A percentile compares a stretch with the other conserved stretches of the same genome.
Conservation (phyloP, 140 eudicot species). For the Flaveria floridana region DNA sequence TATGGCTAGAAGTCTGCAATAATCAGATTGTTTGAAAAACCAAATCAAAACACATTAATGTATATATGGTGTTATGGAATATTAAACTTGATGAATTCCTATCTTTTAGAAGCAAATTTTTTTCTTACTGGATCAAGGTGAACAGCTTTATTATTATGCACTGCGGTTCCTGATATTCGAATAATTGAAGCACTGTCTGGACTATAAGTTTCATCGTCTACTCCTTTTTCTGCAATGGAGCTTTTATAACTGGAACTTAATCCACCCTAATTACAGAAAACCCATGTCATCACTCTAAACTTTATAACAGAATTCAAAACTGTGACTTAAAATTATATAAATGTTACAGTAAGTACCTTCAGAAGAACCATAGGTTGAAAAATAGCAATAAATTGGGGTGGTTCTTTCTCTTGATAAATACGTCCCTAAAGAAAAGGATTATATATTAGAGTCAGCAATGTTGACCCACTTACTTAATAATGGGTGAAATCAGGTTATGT, state of each 20-base stretch:
- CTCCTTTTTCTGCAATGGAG: slow-evolving; percentile 73
- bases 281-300: background rate
- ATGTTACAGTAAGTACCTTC: slow-evolving; percentile 53
- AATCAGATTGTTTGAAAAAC: background rate
- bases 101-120: background rate
- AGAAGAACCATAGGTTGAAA: slow-evolving; percentile 95
- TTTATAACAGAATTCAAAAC: background rate
- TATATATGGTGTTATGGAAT: background rate
- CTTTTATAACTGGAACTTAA: slow-evolving; percentile 84
- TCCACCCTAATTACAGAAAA: slow-evolving; percentile 63
- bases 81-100: background rate
- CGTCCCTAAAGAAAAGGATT: slow-evolving; percentile 58
- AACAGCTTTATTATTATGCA: slow-evolving; percentile 78
- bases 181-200: slow-evolving; percentile 65
- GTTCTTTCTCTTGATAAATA: slow-evolving; percentile 87
- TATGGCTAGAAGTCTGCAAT: background rate
- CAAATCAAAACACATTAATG: background rate
- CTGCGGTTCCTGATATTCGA: slow-evolving; percentile 78
- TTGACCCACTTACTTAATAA: background rate
- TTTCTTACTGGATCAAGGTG: slow-evolving; percentile 76
- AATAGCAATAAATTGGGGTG: slow-evolving; percentile 90
- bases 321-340: slow-evolving; percentile 1
- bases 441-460: background rate
- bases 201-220: slow-evolving; percentile 83
- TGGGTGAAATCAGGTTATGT: slow-evolving; percentile 5